Evolutionary conservation across 352 stramenopile genomes (phyloP), one percentile per base, ranked within the genome.

Genomic region (Phytophthora citrophthora): DNA sequence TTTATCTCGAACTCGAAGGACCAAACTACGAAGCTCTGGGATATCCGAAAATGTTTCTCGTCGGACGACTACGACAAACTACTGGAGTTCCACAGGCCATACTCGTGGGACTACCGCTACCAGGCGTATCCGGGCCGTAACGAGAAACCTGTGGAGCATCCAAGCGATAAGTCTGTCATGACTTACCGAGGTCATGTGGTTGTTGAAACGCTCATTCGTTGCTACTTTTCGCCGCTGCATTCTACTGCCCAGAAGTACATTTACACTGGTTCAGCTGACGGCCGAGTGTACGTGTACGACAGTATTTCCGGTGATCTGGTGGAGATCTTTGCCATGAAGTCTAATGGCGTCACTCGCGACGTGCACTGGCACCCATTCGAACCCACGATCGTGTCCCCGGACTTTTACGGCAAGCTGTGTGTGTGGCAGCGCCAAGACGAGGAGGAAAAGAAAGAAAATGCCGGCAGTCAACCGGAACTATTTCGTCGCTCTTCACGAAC

Each of bases 1-100:
- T 95, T 95, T 50, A 72, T 95, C 23, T 95, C 87, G n/a, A 95
- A 95, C 68, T 72, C 83, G 0, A 95, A 95, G 49, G 87, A 95
- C 51, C 88, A 94, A 61, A 91, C 75, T 11, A 86, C 72, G 47
- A 94, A 93, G 69, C 85, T 95, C 10, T 95, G 85, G 85, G 88
- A 95, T 57, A 74, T 94, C 23, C 80, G 87, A 24, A 93, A 94
- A 58, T 95, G 84, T 59, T 65, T 82, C 29, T 88, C 77, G 4
- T 68, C 82, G 12, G 63, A 86, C 5, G 50, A 77, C 24, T 68
- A 85, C 32, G 74, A 82, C 20, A 53, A 81, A 38, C 24, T 85
- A 29, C 72, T 65, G 9, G 49, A 73, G 40, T 89, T 81, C 53
- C 75, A 64, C 23, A 76, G 72, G 16, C 81, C 83, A 9, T 90